Base-by-base conservation (phyloP, 345 rosid species). In the Arabidopsis suecica region DNA sequence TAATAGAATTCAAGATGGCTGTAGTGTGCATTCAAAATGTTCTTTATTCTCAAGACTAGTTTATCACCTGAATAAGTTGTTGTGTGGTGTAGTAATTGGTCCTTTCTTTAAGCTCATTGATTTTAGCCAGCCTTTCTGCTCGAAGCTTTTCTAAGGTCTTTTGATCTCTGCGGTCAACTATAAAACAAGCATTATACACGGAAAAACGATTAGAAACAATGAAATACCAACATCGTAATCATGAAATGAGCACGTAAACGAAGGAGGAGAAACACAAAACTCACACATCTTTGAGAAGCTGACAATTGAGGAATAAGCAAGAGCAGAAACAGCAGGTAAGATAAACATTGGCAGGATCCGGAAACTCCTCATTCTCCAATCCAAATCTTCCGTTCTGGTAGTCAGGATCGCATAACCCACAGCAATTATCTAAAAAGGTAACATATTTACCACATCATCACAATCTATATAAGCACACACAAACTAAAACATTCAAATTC, bases 41-140 rank as follows among this genome's bases (percentile, higher is more conserved):
- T 32, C n/a, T 11, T 20, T 7, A 60, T 48, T 78, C 42, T 28
- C 6, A 47, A 49, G 57, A 41, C 68, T 32, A 65, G 9, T 6
- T 2, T 6, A 4, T 76, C 51, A 92, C 99, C 98, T 95, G 94
- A 84, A 95, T 95, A 78, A 95, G 90, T 76, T 89, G 96, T 57
- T 95, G 98, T 4, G 97, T 95, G 50, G 86, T 82, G 77, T 95
- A 92, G 80, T 90, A 92, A 81, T 95, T 95, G 65, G 96, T 95
- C 80, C 79, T 86, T 84, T 95, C 99, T 78, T 95, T 95, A 73
- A 95, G 96, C 79, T 90, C 99, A 64, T 95, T 88, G 57, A 95
- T 92, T 82, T 90, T 95, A 5, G 84, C 90, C 84, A 89, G 86
- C 81, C 97, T 87, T 79, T 95, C 99, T 36, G 89, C 87, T 36